phyloP scores from a whole-genome alignment of 495 filamentous ascomycete genomes.

The Penicillium taxi region DNA sequence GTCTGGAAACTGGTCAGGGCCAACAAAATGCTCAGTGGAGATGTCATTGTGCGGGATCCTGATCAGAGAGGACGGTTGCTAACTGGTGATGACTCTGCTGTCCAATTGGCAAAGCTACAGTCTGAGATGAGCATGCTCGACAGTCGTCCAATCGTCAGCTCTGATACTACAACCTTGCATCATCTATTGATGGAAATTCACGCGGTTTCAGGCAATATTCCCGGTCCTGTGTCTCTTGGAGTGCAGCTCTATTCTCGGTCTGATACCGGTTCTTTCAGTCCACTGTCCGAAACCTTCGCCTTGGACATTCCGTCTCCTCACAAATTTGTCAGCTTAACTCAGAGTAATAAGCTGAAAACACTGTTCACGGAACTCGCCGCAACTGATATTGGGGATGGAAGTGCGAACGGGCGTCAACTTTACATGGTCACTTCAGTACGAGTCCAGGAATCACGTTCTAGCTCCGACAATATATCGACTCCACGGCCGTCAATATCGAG shows the following conservation, averaged over 20 bases:
- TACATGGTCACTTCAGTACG: slow-evolving; percentile 82
- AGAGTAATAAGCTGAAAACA: slow-evolving; percentile 64
- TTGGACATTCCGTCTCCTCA: slow-evolving; percentile 72
- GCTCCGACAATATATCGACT: slow-evolving; percentile 19
- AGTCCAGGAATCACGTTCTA: slow-evolving; percentile 48
- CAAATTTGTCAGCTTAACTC: slow-evolving; percentile 48
- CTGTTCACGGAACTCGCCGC: slow-evolving; percentile 79
- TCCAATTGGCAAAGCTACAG: slow-evolving; percentile 85
- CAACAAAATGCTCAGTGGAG: slow-evolving; percentile 84
- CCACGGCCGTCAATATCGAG: slow-evolving; percentile 27
- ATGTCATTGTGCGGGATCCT: slow-evolving; percentile 90
- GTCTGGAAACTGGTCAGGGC: slow-evolving; percentile 92
- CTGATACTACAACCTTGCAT: slow-evolving; percentile 67
- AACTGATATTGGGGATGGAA: slow-evolving; percentile 73
- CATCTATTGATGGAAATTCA: slow-evolving; percentile 83
- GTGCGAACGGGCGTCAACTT: slow-evolving; percentile 56
- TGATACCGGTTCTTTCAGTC: slow-evolving; percentile 49
- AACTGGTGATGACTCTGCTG: slow-evolving; percentile 84
- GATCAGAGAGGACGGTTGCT: slow-evolving; percentile 73
- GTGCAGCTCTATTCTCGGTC: slow-evolving; percentile 71
- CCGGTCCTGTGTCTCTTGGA: slow-evolving; percentile 63
- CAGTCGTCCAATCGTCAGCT: slow-evolving; percentile 54
- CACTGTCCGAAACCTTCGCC: slow-evolving; percentile 74
- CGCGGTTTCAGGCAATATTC: slow-evolving; percentile 62
- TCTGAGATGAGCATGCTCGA: slow-evolving; percentile 93